Percentiles rank a stretch among this genome's conserved stretches.
phyloP scores from a whole-genome alignment of 306 rosid species.

The Lotus japonicus region DNA sequence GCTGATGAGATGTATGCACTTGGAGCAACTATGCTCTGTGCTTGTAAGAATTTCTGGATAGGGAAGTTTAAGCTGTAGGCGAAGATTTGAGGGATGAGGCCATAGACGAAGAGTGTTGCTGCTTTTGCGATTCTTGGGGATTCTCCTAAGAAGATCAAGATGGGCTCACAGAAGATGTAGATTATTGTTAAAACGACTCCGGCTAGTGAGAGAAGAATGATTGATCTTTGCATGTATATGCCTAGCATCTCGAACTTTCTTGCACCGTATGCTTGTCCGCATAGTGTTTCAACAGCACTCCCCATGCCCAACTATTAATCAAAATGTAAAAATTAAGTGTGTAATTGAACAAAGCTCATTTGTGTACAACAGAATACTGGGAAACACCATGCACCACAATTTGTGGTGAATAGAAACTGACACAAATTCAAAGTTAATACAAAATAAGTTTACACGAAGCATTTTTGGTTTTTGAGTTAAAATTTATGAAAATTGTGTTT shows the following conservation, averaged over 20 bases:
- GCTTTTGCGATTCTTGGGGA: conserved; percentile 49
- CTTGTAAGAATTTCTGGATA: conserved; percentile 65
- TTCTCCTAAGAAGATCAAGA: conserved; percentile 51
- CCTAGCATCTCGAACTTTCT: conserved; percentile 62
- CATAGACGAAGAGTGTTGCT: conserved; percentile 59
- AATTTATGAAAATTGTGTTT: too few relatives aligned
- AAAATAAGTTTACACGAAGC: too few relatives aligned
- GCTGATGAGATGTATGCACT: conserved; percentile 67
- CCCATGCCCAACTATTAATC: conserved; percentile 76
- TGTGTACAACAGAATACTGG: too few relatives aligned
- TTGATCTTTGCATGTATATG: conserved; percentile 63
- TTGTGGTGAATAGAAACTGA: too few relatives aligned
- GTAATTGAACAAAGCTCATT: too few relatives aligned
- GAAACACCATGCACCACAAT: too few relatives aligned
- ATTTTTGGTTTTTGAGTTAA: too few relatives aligned
- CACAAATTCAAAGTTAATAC: too few relatives aligned
- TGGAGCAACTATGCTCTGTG: conserved; percentile 77
- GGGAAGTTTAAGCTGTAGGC: conserved; percentile 76
- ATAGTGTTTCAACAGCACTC: conserved; percentile 79
- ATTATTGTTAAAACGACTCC: conserved; percentile 27
- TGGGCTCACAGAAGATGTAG: conserved; percentile 44
- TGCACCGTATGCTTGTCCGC: conserved; percentile 87
- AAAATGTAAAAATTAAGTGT: background rate
- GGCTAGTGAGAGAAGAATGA: conserved; percentile 35
- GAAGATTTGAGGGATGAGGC: conserved; percentile 72